Conservation (phyloP, 2,329 filamentous ascomycete species). For the Camillea tinctor region DNA sequence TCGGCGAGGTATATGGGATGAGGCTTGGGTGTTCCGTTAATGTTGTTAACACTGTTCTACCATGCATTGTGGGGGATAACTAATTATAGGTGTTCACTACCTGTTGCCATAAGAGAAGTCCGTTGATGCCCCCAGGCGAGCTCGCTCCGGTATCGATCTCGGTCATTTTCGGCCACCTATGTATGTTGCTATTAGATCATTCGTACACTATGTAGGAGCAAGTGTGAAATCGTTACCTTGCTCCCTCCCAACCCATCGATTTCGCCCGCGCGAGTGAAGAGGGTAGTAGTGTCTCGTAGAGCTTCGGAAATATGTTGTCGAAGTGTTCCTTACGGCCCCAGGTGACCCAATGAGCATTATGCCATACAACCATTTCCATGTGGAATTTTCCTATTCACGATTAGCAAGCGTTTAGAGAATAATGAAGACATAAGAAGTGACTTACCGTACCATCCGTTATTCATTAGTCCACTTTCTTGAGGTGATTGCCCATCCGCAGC, state of each 20-base stretch:
- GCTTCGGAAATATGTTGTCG: slow-evolving; percentile 36
- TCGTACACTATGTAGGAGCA: not conserved
- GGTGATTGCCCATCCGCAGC: slow-evolving; percentile 38
- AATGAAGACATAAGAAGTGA: not conserved
- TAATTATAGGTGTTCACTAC: slow-evolving; percentile 2
- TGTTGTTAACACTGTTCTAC: too few species aligned
- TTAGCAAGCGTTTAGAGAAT: not conserved
- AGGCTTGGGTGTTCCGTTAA: slow-evolving; percentile 30
- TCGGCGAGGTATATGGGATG: slow-evolving; percentile 40
- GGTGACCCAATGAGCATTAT: slow-evolving; percentile 39
- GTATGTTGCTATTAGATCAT: not conserved
- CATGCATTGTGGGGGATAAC: not conserved
- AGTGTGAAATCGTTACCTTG: slow-evolving; percentile 15
- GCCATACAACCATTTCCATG: slow-evolving; percentile 45
- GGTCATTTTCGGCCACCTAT: slow-evolving; percentile 49
- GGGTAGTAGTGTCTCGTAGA: slow-evolving; percentile 35
- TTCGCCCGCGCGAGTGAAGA: slow-evolving; percentile 32
- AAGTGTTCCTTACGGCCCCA: slow-evolving; percentile 40
- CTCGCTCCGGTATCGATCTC: slow-evolving; percentile 43
- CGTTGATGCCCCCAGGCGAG: slow-evolving; percentile 50
- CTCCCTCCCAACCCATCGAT: slow-evolving; percentile 35
- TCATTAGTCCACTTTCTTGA: slow-evolving; percentile 45
- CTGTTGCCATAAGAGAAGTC: slow-evolving; percentile 50
- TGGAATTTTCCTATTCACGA: slow-evolving; percentile 36
- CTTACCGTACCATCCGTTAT: slow-evolving; percentile 46